Evolutionary conservation across 495 filamentous ascomycete genomes (phyloP), one percentile per base, ranked within the genome.

Genomic region (Delitschia confertaspora): DNA sequence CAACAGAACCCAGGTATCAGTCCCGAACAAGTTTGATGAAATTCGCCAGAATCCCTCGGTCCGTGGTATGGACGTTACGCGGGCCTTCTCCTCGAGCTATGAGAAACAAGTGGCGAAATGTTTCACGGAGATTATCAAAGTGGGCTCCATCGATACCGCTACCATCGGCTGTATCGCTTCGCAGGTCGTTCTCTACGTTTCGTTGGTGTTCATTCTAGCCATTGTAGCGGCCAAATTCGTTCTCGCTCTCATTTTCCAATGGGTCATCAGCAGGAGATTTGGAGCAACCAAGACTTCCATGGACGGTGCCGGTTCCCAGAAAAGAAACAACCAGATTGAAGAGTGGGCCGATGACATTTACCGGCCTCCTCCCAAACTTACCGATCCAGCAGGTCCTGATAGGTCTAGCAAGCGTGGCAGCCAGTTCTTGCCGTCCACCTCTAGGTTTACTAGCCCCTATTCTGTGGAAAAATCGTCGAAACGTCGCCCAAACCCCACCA

Each of bases 321-420:
- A 83, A 60, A 77, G 93, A 32, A 80, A 89, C 42, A 80, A 85
- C 46, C 85, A 96, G 60, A 99, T 99, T 43, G 93, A 99, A 63
- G 89, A 95, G 51, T 99, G 93, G 93, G 82, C 79, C 9, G 88
- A 99, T 47, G 93, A 99, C 53, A 96, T 96, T 55, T 95, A 96
- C 56, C 80, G 86, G 20, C 82, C 88, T 8, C 85, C 85, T 2
- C 84, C 85, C 43, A 80, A 85, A 34, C 67, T 95, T 48, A 67
- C 73, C 0, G 88, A 95, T 47, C 71, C 74, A 50, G 68, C 70
- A 4, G 25, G 29, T 3, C 74, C 74, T 7, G 85, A 91, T 49
- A 72, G 82, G 25, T 64, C 66, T 30, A 85, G 73, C 70, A 95
- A 94, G 66, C 80, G 91, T 45, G 74, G 74, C 42, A 95, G 85